phyloP scores from a whole-genome alignment of 2,329 filamentous ascomycete genomes.

The Myrmaecium sp. region DNA sequence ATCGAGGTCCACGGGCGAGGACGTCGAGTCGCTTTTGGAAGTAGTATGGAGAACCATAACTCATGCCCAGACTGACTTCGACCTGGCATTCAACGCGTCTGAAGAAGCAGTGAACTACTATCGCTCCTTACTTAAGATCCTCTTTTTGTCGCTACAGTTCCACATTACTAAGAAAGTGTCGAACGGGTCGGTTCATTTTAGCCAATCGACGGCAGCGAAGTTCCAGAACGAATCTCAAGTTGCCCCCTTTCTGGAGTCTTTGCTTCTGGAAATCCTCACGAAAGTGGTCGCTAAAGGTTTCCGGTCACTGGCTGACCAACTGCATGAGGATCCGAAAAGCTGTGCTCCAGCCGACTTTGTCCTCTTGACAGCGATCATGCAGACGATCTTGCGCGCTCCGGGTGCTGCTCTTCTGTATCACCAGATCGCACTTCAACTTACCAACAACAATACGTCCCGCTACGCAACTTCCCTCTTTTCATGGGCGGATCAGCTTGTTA shows the following conservation, averaged over 20 bases:
- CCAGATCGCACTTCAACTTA: conserved; percentile 30
- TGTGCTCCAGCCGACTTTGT: conserved; percentile 66
- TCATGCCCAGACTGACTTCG: conserved; percentile 38
- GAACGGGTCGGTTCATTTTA: conserved; percentile 20
- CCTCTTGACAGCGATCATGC: conserved; percentile 73
- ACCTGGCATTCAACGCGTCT: conserved; percentile 37
- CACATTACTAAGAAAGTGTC: conserved; percentile 23
- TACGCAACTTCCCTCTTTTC: conserved; percentile 79
- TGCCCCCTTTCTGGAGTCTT: conserved; percentile 13
- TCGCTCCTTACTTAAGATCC: conserved; percentile 63
- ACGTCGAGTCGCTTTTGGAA: conserved; percentile 37
- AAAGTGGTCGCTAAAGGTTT: conserved; percentile 69
- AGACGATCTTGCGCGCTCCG: conserved; percentile 65
- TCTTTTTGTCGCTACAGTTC: conserved; percentile 66
- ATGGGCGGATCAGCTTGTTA: conserved; percentile 72
- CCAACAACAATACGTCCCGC: conserved; percentile 52
- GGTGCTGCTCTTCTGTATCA: conserved; percentile 48
- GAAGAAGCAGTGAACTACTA: conserved; percentile 56
- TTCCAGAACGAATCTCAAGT: conserved; percentile 31
- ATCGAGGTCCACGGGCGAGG: conserved; percentile 29
- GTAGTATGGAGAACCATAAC: conserved; percentile 45
- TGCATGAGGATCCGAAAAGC: conserved; percentile 56
- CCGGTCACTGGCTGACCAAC: conserved; percentile 58
- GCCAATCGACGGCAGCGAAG: conserved; percentile 15
- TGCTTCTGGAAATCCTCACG: conserved; percentile 62